Base-by-base conservation (phyloP, 73 alveolate species). In the Tetrahymena thermophila region DNA sequence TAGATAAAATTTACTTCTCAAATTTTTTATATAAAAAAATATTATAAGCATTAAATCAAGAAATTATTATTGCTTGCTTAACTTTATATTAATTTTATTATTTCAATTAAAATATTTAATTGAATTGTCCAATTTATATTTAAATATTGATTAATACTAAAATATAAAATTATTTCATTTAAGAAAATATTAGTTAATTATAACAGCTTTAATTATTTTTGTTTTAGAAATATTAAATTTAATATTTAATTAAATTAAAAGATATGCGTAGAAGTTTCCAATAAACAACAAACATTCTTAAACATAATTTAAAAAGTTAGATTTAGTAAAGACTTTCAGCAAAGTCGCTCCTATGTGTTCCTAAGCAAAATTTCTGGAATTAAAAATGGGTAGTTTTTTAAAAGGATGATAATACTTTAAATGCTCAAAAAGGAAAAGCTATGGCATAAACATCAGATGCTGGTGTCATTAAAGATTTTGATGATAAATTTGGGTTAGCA, bases 401-500 rank as follows among this genome's bases (percentile, higher is more conserved):
- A 71, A 71, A 71, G 89, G 37, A n/a, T 71, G 35, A n/a, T 28
- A 71, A 71, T 71, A 31, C 21, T 10, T 28, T 71, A n/a, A 71
- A 71, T 25, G 89, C 89, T 71, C 23, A 71, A n/a, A 23, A 71
- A 25, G 89, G 89, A 71, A 71, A 71, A 25, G 89, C 89, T 25
- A 71, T 71, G 89, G 11, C 23, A 71, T 25, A 71, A 71, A 7
- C 89, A 19, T 28, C 35, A 71, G 89, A 71, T 71, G 35, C 89
- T 19, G 38, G 38, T 34, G 3, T 23, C 10, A 95, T 95, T 43
- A 56, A 94, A 40, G 95, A 95, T 89, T 85, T 40, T 44, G 95
- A 95, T 95, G 97, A 95, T 56, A 95, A 95, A 95, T 95, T 34
- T 95, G 97, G 95, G 7, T 50, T 95, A 17, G 42, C 58, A 50